Base-by-base conservation (phyloP, 306 rosid species). In the Canavalia ensiformis region DNA sequence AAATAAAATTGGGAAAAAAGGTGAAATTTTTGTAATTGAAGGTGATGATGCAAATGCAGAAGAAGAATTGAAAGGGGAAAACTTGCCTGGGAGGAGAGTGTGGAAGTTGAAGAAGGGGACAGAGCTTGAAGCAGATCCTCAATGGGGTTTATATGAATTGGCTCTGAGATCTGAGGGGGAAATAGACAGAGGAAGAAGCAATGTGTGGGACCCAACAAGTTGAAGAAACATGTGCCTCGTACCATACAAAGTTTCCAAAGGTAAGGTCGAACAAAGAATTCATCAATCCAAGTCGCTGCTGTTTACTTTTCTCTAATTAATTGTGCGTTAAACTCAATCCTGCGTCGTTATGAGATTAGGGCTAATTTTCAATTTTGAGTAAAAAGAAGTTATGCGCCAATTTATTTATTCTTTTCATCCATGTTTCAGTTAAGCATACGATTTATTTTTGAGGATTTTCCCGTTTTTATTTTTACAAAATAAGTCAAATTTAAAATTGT, bases 121-220 rank as follows among this genome's bases (percentile, higher is more conserved):
- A 55, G 65, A 74, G 45, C 4, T 55, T 33, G 73, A 50, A 51
- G 74, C 66, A 83, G 74, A 76, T 82, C 78, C 68, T 52, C 31
- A 75, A 75, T 68, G 81, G 46, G 57, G 58, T 52, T 58, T 74
- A 82, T 76, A 75, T 55, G 63, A 13, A 59, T 35, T 47, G 67
- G 68, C 7, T 37, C 4, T 76, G 74, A 76, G 86, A 82, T 76
- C 86, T 82, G 82, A 39, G 60, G 49, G 74, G 64, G 45, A 65
- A 77, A 35, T 25, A 10, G 56, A 37, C 39, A 57, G 49, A 41
- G 66, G 69, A 74, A 54, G 69, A 81, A 54, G 49, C 59, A 72
- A 46, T 28, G 8, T 44, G 81, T 82, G 85, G 81, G 85, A 35
- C 81, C 80, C 64, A 45, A 28, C 63, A 68, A 62, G 75, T 13